Conservation (phyloP, 306 rosid genomes). For the Phaseolus lunatus region DNA sequence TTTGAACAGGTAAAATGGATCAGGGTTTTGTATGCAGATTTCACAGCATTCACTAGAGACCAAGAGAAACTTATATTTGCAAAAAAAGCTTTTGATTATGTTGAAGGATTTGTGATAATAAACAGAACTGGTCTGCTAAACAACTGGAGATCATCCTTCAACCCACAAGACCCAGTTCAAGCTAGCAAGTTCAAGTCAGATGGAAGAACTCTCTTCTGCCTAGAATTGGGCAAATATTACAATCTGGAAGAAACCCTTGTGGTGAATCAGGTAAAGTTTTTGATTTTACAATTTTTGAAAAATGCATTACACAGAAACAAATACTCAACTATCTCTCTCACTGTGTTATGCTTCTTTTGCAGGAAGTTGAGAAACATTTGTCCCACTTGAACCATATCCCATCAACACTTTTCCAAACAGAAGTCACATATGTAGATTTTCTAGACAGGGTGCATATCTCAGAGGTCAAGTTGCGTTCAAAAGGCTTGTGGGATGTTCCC, state of each 20-base stretch:
- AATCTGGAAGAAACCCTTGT: constrained; percentile 47
- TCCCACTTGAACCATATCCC: constrained; percentile 68
- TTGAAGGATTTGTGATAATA: constrained; percentile 94
- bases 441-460: constrained; percentile 91
- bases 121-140: constrained; percentile 91
- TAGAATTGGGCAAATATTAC: constrained; percentile 91
- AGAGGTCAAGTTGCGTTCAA: constrained; percentile 84
- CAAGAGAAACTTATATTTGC: constrained; percentile 79
- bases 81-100: constrained; percentile 70
- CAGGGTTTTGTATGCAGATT: constrained; percentile 67
- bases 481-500: constrained; percentile 95
- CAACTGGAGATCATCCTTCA: constrained; percentile 92
- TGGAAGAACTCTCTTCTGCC: constrained; percentile 86
- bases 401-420: constrained; percentile 83
- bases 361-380: constrained; percentile 73
- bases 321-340: neutral
- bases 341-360: constrained; percentile 44
- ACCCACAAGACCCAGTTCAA: constrained; percentile 86
- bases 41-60: constrained; percentile 70
- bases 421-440: constrained; percentile 78
- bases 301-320: neutral
- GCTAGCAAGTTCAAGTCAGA: constrained; percentile 92
- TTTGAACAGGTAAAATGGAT: constrained; percentile 57
- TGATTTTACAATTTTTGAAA: neutral
- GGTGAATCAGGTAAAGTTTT: constrained; percentile 66